Base-by-base conservation (phyloP, 805 yeast genomes). In the Kazachstania viticola region DNA sequence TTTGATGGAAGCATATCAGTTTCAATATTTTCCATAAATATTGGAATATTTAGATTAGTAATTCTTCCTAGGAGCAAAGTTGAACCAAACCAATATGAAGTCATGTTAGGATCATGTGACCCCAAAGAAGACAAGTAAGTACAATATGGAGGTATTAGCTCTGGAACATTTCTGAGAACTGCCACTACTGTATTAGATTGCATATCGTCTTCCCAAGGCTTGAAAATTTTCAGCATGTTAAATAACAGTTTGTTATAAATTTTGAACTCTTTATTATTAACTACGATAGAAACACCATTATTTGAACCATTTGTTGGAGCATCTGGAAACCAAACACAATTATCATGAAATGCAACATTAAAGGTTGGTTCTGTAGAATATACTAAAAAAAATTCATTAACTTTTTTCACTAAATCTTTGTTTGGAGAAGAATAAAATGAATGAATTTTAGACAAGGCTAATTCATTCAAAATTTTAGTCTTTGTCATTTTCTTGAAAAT, bases 11-110 rank as follows among this genome's bases (percentile, higher is more conserved):
- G 14, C 4, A 44, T 45, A 31, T 52, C 48, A 16, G 51, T 38
- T 21, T 54, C 48, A 16, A 50, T 48, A 3, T 40, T 39, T 9
- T 34, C 27, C 24, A 64, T 51, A 5, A 56, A 51, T 9, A 38
- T 40, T 0, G 91, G 84, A 6, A 78, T 48, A 1, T 73, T 70
- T 3, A 75, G 42, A 18, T 65, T 63, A n/a, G 82, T 64, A 5
- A 81, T 63, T 35, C 73, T 71, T 1, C 75, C 64, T 28, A 77
- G 57, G 2, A 83, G 52, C 17, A 77, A 60, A 1, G 83, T 69
- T 54, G 71, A 79, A 6, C 91, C 80, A 29, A 84, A 64, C 85
- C 93, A 87, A 60, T 79, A 83, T 9, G 88, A 75, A 1, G 88
- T 65, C 34, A 79, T 58, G 30, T 76, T 71, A 0, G 96, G 94